A percentile compares a stretch with the other conserved stretches of the same genome.
Conservation (phyloP, 192 early-diverging fungal genomes). For the Entrophospora sp. region DNA sequence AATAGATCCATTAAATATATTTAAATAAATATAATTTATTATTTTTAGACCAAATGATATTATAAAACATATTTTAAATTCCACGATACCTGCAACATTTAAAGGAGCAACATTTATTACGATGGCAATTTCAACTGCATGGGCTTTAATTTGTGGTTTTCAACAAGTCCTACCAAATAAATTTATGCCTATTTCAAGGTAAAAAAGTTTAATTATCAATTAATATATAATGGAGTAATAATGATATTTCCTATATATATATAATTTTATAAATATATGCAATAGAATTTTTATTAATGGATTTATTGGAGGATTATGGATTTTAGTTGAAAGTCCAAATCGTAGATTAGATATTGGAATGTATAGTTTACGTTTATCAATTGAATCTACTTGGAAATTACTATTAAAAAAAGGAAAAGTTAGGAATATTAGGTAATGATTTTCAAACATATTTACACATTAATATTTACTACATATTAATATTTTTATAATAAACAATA, state of each 20-base stretch:
- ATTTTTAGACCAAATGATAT: background rate
- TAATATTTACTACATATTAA: background rate
- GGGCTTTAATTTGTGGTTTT: background rate
- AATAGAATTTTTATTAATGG: constrained; percentile 22
- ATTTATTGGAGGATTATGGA: constrained; percentile 24
- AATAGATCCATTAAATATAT: too few relatives aligned
- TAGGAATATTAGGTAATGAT: background rate
- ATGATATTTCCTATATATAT: too few relatives aligned
- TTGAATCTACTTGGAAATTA: constrained; percentile 23
- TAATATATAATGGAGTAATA: too few relatives aligned
- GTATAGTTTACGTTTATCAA: constrained; percentile 23
- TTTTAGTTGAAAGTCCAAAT: constrained; percentile 17
- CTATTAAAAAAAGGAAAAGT: constrained; percentile 14
- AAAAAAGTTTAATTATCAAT: too few relatives aligned
- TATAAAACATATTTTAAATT: background rate
- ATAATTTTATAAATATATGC: too few relatives aligned
- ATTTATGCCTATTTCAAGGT: background rate
- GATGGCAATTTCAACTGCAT: background rate
- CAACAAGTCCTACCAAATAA: background rate
- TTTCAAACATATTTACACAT: background rate
- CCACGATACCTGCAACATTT: background rate
- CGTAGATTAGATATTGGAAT: constrained; percentile 23
- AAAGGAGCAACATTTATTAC: background rate
- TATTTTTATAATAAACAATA: background rate
- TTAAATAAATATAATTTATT: background rate